A percentile compares a stretch with the other conserved stretches of the same genome.
phyloP scores from a whole-genome alignment of 352 stramenopile species.

The Blastocystis sp. region DNA sequence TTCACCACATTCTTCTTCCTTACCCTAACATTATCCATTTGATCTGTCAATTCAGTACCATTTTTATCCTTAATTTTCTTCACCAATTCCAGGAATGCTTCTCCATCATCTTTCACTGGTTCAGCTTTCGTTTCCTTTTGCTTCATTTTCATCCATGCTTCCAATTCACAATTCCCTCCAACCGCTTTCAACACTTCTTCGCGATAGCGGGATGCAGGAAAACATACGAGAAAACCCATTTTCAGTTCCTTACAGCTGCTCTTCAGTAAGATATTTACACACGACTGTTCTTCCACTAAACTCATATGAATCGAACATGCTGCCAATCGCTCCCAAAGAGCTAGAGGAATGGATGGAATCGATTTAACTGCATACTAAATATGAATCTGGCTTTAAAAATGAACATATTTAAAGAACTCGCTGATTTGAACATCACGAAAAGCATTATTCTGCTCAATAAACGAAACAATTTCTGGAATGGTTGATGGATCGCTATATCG shows the following conservation, averaged over 20 bases:
- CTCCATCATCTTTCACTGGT: no score
- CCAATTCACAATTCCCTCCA: no score
- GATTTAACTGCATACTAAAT: slow-evolving; percentile 15
- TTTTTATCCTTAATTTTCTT: no score
- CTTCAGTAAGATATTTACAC: not conserved
- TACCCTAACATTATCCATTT: no score
- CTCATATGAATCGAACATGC: slow-evolving; percentile 9
- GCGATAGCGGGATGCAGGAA: not conserved
- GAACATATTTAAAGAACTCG: slow-evolving; percentile 33
- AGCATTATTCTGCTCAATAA: not conserved
- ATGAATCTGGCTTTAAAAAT: not conserved
- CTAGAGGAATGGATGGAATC: not conserved
- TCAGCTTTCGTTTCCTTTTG: no score
- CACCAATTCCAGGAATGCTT: no score
- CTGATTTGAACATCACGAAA: not conserved
- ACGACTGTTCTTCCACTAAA: not conserved
- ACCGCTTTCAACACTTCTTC: not conserved
- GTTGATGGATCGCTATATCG: not conserved
- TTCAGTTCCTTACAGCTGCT: not conserved
- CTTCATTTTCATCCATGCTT: no score
- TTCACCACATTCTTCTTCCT: no score
- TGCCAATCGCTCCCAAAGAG: not conserved
- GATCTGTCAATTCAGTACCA: no score
- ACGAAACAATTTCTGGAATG: not conserved
- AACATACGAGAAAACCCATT: not conserved